These are phyloP conservation scores for Plantago major DNA, from an alignment of 257 asterid genomes.

Conservation along the genomic window DNA sequence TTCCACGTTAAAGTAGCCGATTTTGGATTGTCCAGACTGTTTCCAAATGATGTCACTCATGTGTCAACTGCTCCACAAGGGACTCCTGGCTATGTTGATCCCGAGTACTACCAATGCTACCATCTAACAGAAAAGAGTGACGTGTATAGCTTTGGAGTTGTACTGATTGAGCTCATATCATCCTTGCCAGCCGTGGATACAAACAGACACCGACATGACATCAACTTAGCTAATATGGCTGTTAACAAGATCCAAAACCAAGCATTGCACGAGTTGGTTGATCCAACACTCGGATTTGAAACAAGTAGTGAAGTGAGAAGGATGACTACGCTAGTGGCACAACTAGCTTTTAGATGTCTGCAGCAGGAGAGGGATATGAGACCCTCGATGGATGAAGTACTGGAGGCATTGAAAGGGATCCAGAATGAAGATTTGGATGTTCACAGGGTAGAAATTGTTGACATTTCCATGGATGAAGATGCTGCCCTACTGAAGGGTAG, in stretches of 20 bases:
- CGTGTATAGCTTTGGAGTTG: constrained; percentile 44
- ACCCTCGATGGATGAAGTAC: constrained; percentile 25
- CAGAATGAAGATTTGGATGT: constrained; percentile 13
- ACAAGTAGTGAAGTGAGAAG: constrained; percentile 9
- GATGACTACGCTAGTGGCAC: constrained; percentile 18
- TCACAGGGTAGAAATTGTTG: constrained; percentile 8
- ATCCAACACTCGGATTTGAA: constrained; percentile 18
- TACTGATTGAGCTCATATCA: constrained; percentile 24
- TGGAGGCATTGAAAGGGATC: constrained; percentile 19
- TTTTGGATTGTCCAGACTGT: constrained; percentile 47
- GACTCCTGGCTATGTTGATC: constrained; percentile 56
- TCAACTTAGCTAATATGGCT: constrained; percentile 22
- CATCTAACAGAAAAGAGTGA: constrained; percentile 48
- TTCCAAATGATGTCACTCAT: constrained; percentile 43
- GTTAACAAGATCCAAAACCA: constrained; percentile 17
- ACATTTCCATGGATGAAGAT: constrained; percentile 13
- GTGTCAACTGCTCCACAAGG: constrained; percentile 66
- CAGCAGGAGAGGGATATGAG: constrained; percentile 22
- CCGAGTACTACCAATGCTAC: constrained; percentile 48
- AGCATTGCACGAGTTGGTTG: constrained; percentile 18
- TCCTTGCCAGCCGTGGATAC: constrained; percentile 23
- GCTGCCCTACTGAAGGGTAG: constrained; percentile 9
- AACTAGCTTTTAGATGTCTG: constrained; percentile 26
- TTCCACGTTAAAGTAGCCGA: constrained; percentile 53
- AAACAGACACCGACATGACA: constrained; percentile 22